Evolutionary conservation across 2,329 filamentous ascomycete genomes (phyloP), one percentile per base, ranked within the genome.

Genomic region (Trichoderma sp.): DNA sequence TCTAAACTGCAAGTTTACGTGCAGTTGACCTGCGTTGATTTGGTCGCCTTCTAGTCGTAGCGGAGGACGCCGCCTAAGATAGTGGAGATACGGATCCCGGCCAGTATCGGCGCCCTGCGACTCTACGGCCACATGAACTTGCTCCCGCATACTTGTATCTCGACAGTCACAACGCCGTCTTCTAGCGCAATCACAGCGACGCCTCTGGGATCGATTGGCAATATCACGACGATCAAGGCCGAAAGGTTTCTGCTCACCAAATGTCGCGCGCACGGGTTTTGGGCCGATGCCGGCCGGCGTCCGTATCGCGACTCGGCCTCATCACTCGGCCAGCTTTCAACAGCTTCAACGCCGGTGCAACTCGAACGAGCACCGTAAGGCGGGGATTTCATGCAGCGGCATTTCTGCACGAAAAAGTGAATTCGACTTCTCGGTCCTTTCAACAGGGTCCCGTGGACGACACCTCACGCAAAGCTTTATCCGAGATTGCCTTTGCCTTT

Each of bases 401-500:
- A 21, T 4, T 21, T 11, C n/a, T 71, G 1, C n/a, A 18, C 2
- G 66, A 75, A 14, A 72, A 56, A 18, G 35, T 24, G 9, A 56
- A 12, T 4, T 31, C 31, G 11, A 21, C 65, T 24, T 35, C 56
- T 8, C 38, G 6, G 12, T 27, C 33, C n/a, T 24, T 35, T 6
- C 50, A 69, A 38, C 35, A 41, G 21, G 53, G 60, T 6, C 41
- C 18, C 7, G 60, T 53, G 14, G 79, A 75, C 24, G 73, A 77
- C 16, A 77, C 76, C 50, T 76, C 79, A 38, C 77, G 77, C 38
- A 80, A 80, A 59, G 78, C 80, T 24, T 79, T 82, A 56, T 82
- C 81, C 3, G 81, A 84, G 75, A 80, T 84, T 75, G 83, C 79
- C 4, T 84, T 84, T 78, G 83, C 83, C n/a, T 84, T 84, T 65